Conservation (phyloP, 2,329 filamentous ascomycete species). For the Coniochaeta prunicola region DNA sequence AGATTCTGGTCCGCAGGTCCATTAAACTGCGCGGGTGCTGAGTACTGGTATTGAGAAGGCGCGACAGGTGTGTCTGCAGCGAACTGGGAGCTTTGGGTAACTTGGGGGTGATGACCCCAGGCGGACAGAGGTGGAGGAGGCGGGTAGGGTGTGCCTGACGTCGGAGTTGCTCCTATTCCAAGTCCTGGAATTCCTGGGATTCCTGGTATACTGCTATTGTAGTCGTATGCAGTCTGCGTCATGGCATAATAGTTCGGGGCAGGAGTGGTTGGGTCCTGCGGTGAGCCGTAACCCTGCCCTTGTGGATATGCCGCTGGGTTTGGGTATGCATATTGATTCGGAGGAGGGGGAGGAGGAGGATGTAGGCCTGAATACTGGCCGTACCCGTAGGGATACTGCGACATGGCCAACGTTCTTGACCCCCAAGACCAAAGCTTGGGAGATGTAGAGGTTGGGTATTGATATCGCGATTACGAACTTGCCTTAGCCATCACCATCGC, state of each 20-base stretch:
- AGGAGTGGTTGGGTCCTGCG: slow-evolving; percentile 8
- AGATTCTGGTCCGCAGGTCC: not conserved
- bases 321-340: slow-evolving; percentile 17
- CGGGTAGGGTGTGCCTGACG: not conserved
- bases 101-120: slow-evolving; percentile 8
- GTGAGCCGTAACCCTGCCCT: slow-evolving; percentile 7
- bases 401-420: slow-evolving; percentile 21
- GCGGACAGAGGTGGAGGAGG: not conserved
- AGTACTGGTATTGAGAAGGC: not conserved
- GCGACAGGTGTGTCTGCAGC: not conserved
- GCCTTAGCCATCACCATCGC: not conserved
- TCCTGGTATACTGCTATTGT: slow-evolving; percentile 23
- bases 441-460: not conserved
- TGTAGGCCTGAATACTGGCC: slow-evolving; percentile 20
- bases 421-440: not conserved
- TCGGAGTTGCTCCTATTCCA: slow-evolving; percentile 20
- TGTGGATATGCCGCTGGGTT: slow-evolving; percentile 4
- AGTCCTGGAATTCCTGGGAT: slow-evolving; percentile 29
- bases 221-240: slow-evolving; percentile 26
- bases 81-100: not conserved
- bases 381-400: slow-evolving; percentile 30
- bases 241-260: slow-evolving; percentile 14
- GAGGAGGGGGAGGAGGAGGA: slow-evolving; percentile 14
- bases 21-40: not conserved
- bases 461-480: not conserved